These are phyloP conservation scores for Saussurea involucrata DNA, from an alignment of 129 eudicot genomes.

Conservation along the genomic window DNA sequence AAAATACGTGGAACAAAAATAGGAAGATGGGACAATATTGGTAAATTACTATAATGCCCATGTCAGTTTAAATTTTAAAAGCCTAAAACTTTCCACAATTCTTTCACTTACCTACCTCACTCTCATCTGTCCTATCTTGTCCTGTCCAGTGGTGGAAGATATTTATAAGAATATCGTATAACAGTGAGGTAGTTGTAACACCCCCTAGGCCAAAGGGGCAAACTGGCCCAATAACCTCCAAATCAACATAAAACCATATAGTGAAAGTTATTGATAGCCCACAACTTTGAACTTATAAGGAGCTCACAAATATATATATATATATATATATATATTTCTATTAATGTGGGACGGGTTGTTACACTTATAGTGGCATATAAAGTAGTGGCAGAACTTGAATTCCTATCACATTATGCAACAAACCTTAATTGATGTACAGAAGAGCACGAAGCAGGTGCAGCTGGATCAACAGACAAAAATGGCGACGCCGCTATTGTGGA, in stretches of 20 bases:
- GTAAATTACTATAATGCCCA: neutral
- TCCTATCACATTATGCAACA: constrained; percentile 16
- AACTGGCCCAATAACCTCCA: neutral
- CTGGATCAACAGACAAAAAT: constrained; percentile 90
- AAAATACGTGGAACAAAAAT: neutral
- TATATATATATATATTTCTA: neutral
- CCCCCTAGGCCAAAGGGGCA: neutral
- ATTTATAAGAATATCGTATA: neutral
- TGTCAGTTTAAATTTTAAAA: neutral
- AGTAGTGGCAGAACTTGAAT: neutral
- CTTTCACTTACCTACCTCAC: neutral
- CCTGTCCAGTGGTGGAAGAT: neutral
- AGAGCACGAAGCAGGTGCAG: constrained; percentile 85
- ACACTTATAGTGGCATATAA: neutral
- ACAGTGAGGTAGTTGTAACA: too few species aligned
- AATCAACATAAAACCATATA: neutral
- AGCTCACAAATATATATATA: neutral
- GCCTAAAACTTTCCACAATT: neutral
- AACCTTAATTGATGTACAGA: constrained; percentile 68
- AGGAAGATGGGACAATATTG: neutral
- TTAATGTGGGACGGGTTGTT: neutral
- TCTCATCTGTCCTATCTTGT: neutral
- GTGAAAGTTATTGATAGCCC: neutral
- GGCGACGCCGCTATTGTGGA: constrained; percentile 52
- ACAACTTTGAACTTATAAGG: neutral